Base-by-base conservation (phyloP, 2,329 filamentous ascomycete species). In the Botryosphaeria agaves region DNA sequence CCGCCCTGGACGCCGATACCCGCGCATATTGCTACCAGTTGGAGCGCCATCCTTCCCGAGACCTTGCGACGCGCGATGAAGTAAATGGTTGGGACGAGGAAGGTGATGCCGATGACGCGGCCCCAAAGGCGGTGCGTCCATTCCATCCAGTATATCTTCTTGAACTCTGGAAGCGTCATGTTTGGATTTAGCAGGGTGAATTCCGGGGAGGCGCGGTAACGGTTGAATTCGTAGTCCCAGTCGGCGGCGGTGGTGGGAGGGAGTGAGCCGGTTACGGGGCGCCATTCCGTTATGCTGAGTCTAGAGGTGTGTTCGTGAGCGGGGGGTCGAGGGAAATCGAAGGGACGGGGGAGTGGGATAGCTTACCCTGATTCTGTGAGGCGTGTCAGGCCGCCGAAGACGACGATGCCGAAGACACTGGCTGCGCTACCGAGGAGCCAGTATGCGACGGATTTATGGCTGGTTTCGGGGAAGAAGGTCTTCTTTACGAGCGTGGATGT, bases 111-210 rank as follows among this genome's bases (percentile, higher is more conserved):
- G 34, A 98, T 81, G 43, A 92, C 66, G 39, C 89, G 76, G 27
- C 89, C 89, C 85, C 89, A 95, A 32, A 94, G 66, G 18, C 89
- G 73, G 55, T 98, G 89, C 26, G 76, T 74, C 89, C 89, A 98
- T 63, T 98, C 89, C 89, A 95, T 95, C 55, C 79, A 98, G 67
- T 95, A 98, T 41, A 98, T 98, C 51, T 89, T 78, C 57, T 95
- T 94, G 62, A 95, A 98, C 52, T 98, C 89, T 34, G 75, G 69
- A 33, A 98, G 64, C 18, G 70, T 77, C 89, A 98, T 98, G 52
- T 82, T 72, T 18, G 85, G 78, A 59, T 98, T 98, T 42, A 98
- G 67, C 37, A 84, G 69, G 48, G 80, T 73, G 60, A 87, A 98
- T 56, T 98, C 89, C 37, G 89, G 89, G 14, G 84, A 93, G 26